Percentiles rank a stretch among this genome's conserved stretches.
Evolutionary conservation across 257 asterid species (phyloP).

Genomic region (Knoxia roxburghii): DNA sequence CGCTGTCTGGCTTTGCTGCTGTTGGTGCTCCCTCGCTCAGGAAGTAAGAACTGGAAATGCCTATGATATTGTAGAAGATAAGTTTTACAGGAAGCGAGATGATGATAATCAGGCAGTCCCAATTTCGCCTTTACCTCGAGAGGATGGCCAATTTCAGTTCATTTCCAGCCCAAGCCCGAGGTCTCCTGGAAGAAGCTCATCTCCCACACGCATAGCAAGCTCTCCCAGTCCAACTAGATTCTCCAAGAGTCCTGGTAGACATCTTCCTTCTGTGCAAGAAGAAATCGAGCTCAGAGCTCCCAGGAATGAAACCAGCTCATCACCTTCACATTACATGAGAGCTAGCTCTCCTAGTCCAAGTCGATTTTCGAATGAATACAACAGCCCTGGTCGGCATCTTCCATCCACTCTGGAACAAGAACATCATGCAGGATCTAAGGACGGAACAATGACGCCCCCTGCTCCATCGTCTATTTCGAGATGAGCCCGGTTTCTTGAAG

Average conservation of each 20-base stretch:
- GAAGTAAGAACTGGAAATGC: constrained; percentile 84
- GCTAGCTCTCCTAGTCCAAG: constrained; percentile 43
- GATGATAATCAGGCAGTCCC: constrained; percentile 20
- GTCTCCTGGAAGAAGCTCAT: constrained; percentile 24
- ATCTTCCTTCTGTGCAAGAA: constrained; percentile 32
- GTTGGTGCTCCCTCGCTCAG: constrained; percentile 89
- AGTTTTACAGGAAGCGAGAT: constrained; percentile 39
- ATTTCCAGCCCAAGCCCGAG: constrained; percentile 30
- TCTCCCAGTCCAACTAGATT: constrained; percentile 49
- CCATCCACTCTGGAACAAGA: constrained; percentile 32
- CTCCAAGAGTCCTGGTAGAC: constrained; percentile 37
- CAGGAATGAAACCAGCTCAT: constrained; percentile 38
- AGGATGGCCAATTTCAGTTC: constrained; percentile 44
- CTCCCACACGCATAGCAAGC: constrained; percentile 20
- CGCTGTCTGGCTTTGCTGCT: constrained; percentile 85
- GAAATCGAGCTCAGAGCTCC: constrained; percentile 19
- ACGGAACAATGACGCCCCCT: constrained; percentile 37
- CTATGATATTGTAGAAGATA: constrained; percentile 68
- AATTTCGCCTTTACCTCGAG: constrained; percentile 57
- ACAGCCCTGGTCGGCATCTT: constrained; percentile 43
- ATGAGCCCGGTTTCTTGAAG: constrained; percentile 29
- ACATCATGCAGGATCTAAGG: constrained; percentile 19
- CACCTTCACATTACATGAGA: constrained; percentile 19
- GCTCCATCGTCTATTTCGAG: constrained; percentile 34
- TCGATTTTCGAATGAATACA: constrained; percentile 28